Evolutionary conservation across 2,329 filamentous ascomycete species (phyloP), one percentile per base, ranked within the genome.

Genomic region (Paraconiothyrium sp.): DNA sequence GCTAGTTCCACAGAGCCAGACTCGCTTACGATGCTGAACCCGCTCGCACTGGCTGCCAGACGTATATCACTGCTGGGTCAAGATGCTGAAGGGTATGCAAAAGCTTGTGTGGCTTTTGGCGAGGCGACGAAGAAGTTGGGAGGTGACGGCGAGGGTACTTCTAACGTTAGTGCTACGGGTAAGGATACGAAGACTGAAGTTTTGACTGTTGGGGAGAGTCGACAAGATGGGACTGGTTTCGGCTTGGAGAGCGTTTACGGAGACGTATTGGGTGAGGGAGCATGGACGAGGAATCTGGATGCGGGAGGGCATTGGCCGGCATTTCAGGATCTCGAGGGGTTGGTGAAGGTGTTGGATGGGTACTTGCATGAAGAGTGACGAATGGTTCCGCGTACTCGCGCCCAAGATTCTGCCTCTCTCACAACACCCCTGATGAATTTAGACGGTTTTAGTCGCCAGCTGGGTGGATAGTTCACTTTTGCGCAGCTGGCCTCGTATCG

Each of bases 31-130:
- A 81, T 78, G 4, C 78, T 80, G 62, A 82, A 81, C n/a, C 76
- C 78, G 0, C 58, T 85, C 1, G 81, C 79, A 1, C 60, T 81
- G 10, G 70, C 80, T 1, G 82, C 84, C 0, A 73, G 83, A 9
- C 70, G 81, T 6, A 66, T 83, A 30, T 82, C 79, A 5, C 71
- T 88, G 2, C 70, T 85, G 0, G 71, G 77, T 0, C 83, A 85
- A 63, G 81, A 86, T 63, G 77, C 83, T 0, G 85, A 88, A 63
- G 83, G 82, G 1, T 88, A 86, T 68, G 85, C 85, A 1, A 88
- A 87, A 62, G 85, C 79, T 0, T 84, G 83, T 46, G 75, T 76
- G 32, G 85, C 85, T 2, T 74, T 87, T 34, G 85, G 82, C 3
- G 73, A 73, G 4, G 79, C 80, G 0, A 70, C 69, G 1, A 64